Conservation (phyloP, 768 basidiomycete species). For the Baorangia bicolor region DNA sequence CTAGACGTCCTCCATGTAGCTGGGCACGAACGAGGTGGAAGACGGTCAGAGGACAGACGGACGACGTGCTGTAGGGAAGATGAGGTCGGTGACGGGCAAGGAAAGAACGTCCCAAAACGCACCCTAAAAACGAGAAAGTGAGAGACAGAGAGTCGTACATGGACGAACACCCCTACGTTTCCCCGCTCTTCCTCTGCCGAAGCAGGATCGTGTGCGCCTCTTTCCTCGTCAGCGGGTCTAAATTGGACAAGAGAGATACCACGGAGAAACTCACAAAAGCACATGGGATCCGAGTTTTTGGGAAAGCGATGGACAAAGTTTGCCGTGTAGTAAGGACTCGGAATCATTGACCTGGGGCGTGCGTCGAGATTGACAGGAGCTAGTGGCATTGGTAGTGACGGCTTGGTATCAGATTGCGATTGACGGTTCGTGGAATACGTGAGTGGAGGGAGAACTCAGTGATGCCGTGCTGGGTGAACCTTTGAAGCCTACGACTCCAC, state of each 20-base stretch:
- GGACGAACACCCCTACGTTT: background rate
- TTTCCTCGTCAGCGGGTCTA: background rate
- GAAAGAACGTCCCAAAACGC: background rate
- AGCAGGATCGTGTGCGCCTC: too few species aligned
- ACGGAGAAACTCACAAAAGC: background rate
- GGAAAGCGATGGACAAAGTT: background rate
- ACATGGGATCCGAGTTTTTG: background rate
- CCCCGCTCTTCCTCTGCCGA: too few species aligned
- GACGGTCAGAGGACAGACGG: background rate
- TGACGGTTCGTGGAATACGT: background rate
- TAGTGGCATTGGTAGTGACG: background rate
- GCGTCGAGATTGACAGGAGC: background rate
- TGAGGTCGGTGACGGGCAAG: too few species aligned
- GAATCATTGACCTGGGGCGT: background rate
- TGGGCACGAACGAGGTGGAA: too few species aligned
- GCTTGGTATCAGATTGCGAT: background rate
- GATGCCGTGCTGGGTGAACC: background rate
- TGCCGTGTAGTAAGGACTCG: background rate
- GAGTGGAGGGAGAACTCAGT: background rate
- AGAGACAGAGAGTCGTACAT: background rate
- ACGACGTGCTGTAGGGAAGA: background rate
- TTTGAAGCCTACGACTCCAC: too few species aligned
- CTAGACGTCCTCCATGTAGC: background rate
- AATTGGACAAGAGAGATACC: background rate
- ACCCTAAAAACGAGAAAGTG: background rate